Conservation (phyloP, 2,329 filamentous ascomycete genomes). For the Pyricularia sp. region DNA sequence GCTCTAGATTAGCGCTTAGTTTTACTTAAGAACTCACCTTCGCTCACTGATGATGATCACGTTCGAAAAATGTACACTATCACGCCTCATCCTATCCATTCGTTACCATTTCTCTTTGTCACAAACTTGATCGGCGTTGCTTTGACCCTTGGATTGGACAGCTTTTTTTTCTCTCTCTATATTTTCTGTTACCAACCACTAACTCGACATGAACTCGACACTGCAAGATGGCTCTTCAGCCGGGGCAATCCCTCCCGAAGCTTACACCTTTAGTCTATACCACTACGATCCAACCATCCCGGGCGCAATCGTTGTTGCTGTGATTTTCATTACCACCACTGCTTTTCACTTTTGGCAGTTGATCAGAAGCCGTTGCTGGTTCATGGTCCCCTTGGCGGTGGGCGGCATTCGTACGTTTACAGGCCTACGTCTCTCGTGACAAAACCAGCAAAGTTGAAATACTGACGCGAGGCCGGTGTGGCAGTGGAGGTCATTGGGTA, state of each 20-base stretch:
- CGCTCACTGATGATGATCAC: not conserved
- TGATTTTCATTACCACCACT: conserved; percentile 6
- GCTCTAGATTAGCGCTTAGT: not conserved
- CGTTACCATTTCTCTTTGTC: not conserved
- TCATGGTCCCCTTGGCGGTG: conserved; percentile 10
- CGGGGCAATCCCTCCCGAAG: not conserved
- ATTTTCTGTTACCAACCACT: not conserved
- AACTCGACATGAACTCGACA: not conserved
- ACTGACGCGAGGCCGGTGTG: not conserved
- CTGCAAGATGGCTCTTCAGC: not conserved
- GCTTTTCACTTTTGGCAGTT: conserved; percentile 6
- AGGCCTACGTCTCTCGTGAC: not conserved
- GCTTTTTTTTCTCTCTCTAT: not conserved
- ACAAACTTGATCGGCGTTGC: not conserved
- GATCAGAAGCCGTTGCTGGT: conserved; percentile 7
- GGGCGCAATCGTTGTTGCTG: conserved; percentile 5
- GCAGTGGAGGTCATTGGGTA: conserved; percentile 10
- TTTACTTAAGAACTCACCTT: not conserved
- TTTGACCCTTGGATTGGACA: not conserved
- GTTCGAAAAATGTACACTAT: not conserved
- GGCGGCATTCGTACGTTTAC: conserved; percentile 10
- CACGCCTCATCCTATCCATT: not conserved
- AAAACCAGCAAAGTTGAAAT: not conserved
- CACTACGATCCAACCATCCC: conserved; percentile 7
- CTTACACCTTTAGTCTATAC: conserved; percentile 2